Evolutionary conservation across 208 protist genomes (phyloP).

Genomic region (Herpetomonas muscarum): DNA sequence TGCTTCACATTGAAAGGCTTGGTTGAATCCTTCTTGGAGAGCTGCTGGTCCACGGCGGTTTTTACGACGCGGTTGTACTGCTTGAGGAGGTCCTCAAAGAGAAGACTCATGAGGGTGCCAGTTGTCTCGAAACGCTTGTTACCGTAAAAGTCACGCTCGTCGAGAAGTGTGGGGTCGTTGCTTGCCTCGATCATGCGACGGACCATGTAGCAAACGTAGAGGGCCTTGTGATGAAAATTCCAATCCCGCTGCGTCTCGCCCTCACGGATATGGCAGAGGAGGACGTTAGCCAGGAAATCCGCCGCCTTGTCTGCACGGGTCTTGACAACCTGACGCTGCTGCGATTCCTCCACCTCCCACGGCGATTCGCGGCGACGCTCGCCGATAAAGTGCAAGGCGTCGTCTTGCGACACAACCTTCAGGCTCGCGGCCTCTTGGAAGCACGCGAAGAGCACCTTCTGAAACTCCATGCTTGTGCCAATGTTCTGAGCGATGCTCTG

Average conservation of each 20-base stretch:
- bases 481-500: constrained; percentile 98
- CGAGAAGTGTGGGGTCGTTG: constrained; percentile 84
- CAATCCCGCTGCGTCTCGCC: constrained; percentile 87
- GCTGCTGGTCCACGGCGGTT: constrained; percentile 82
- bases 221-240: constrained; percentile 96
- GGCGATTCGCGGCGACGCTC: constrained; percentile 83
- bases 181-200: constrained; percentile 95
- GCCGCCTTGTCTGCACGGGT: constrained; percentile 93
- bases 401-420: constrained; percentile 87
- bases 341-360: constrained; percentile 56
- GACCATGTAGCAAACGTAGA: constrained; percentile 98
- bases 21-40: constrained; percentile 88
- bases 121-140: constrained; percentile 99
- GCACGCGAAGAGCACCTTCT: constrained; percentile 93
- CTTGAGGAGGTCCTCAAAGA: constrained; percentile 99
- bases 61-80: constrained; percentile 97
- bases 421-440: constrained; percentile 91
- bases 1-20: constrained; percentile 90
- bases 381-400: constrained; percentile 97
- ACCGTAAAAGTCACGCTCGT: constrained; percentile 99
- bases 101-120: constrained; percentile 96
- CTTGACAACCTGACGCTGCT: constrained; percentile 70
- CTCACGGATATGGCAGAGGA: constrained; percentile 94
- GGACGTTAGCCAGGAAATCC: constrained; percentile 93
- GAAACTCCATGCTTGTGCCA: constrained; percentile 86